Base-by-base conservation (phyloP, 1,139 yeast genomes). In the Petasospora rhodanensis region DNA sequence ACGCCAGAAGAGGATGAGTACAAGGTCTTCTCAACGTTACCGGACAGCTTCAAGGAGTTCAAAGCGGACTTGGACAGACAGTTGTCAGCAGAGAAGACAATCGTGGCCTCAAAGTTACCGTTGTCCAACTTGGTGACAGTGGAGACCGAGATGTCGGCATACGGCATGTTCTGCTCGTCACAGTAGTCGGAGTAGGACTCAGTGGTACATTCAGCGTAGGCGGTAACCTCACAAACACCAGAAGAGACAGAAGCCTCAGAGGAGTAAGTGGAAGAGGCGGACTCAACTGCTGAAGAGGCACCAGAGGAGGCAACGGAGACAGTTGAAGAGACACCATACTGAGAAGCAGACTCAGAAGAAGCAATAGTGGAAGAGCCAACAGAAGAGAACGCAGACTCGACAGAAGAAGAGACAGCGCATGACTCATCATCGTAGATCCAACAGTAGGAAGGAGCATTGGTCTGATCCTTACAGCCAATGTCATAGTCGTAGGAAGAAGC, bases 21-120 rank as follows among this genome's bases (percentile, higher is more conserved):
- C 14, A 43, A 21, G 13, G 29, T 18, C 14, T 32, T 20, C 16
- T 20, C 7, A 8, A 30, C 11, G 2, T 22, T 22, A 13, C 45
- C 45, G 26, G 37, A 37, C 14, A 45, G 26, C 23, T 42, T 45
- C 31, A 43, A 15, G 16, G 38, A 44, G 6, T 37, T 23, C 6
- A 43, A 22, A 5, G 45, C 35, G 3, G 22, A 15, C 23, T 28
- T 31, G 7, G 38, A 22, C 43, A 43, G 34, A 1, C 34, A 17
- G 3, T 29, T 61, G 18, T 48, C 42, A 4, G 43, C 45, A 18
- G 49, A 44, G 4, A 63, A 65, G 4, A 51, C 42, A 12, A 61
- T 35, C 14, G 60, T 34, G 19, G 34, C 38, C 5, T 46, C 40
- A 9, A 49, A 45, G n/a, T 16, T 26, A 8, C 37, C 22, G 11